Evolutionary conservation across 1,139 yeast genomes (phyloP).

Genomic region (Ogataea hybrid): DNA sequence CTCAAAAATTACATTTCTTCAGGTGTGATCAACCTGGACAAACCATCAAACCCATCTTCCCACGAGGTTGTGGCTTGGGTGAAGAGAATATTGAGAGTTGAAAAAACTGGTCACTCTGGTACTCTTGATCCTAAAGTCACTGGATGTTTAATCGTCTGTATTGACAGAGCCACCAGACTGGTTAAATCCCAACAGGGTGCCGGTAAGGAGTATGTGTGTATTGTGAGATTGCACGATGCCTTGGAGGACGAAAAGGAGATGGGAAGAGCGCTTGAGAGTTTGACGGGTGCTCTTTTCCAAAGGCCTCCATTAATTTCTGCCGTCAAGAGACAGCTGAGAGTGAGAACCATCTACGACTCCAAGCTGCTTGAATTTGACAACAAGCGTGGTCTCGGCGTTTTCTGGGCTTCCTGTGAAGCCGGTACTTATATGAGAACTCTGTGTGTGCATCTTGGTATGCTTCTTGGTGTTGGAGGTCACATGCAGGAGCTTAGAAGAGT

Average conservation of each 20-base stretch:
- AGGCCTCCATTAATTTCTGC: slow-evolving; percentile 99
- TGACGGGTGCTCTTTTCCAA: slow-evolving; percentile 98
- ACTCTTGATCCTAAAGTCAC: slow-evolving; percentile 99
- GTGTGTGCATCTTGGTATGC: slow-evolving; percentile 98
- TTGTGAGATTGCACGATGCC: slow-evolving; percentile 92
- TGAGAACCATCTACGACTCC: slow-evolving; percentile 95
- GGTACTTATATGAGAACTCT: slow-evolving; percentile 99
- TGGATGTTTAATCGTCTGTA: slow-evolving; percentile 95
- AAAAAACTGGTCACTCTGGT: slow-evolving; percentile 99
- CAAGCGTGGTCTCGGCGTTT: slow-evolving; percentile 94
- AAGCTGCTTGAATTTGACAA: slow-evolving; percentile 94
- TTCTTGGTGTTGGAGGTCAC: slow-evolving; percentile 98
- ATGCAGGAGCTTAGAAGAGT: slow-evolving; percentile 99
- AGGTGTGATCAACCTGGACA: slow-evolving; percentile 96
- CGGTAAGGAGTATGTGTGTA: slow-evolving; percentile 98
- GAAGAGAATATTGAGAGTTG: slow-evolving; percentile 90
- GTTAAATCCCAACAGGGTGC: slow-evolving; percentile 99
- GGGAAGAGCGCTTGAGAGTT: slow-evolving; percentile 84
- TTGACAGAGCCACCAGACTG: slow-evolving; percentile 96
- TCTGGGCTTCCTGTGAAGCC: slow-evolving; percentile 99
- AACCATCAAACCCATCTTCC: slow-evolving; percentile 96
- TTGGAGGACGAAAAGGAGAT: slow-evolving; percentile 87
- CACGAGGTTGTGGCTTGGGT: slow-evolving; percentile 99
- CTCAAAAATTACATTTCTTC: slow-evolving; percentile 84
- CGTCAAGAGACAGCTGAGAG: slow-evolving; percentile 98